Base-by-base conservation (phyloP, 1,284 basidiomycete species). In the Puccinia novopanici region DNA sequence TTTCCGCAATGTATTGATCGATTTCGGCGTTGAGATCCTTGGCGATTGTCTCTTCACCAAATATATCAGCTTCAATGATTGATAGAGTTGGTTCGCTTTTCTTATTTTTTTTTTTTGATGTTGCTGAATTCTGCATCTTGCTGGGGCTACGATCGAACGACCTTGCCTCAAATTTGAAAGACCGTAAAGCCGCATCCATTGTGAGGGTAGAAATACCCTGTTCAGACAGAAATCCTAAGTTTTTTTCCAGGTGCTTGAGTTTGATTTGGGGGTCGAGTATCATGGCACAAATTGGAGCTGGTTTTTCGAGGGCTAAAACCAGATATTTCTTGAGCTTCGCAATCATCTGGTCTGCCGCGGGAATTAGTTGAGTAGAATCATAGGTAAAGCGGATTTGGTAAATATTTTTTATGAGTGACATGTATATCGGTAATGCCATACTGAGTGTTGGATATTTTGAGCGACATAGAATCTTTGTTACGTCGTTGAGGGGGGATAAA, bases 371-470 rank as follows among this genome's bases (percentile, higher is more conserved):
- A 13, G 4, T 3, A 8, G 48, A 5, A 45, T 68, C 10, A 30
- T 68, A 68, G n/a, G n/a, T n/a, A n/a, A n/a, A n/a, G n/a, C n/a
- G n/a, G n/a, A n/a, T n/a, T n/a, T n/a, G n/a, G n/a, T 1, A 4
- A 5, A 52, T 30, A 2, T 37, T 4, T 27, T 55, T 63, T 15
- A 75, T 57, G 22, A 75, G 55, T 6, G 37, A 59, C 12, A 75
- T 75, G 34, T 59, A 75, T 12, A 75, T 27, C 12, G 73, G 73
- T 9, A 75, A 3, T 17, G 57, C 9, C 5, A 48, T 30, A 24
- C 30, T 73, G 24, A 75, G 42, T n/a, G 73, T 75, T 40, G 73
- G 73, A 45, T 75, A 75, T 45, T 75, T 48, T 45, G 73, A 75
- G 8, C 8, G 12, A 63, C 73, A 75, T n/a, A 75, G 27, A 10